phyloP scores from a whole-genome alignment of 345 rosid genomes.

The Citrus glauca region DNA sequence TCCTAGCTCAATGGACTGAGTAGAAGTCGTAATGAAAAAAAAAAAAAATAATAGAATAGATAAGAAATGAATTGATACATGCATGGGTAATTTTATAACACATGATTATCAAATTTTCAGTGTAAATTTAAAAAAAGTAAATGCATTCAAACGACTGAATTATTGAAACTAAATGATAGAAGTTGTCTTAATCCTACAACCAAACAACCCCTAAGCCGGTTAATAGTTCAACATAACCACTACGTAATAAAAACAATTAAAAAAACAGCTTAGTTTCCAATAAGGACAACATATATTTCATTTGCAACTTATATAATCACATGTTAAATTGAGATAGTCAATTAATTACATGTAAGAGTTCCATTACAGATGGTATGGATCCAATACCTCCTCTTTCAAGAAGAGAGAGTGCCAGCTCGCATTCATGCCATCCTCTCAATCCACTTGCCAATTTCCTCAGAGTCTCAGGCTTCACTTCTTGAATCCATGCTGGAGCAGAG shows the following conservation, averaged over 20 bases:
- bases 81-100: no score
- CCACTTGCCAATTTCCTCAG: slow-evolving; percentile 44
- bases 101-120: background rate
- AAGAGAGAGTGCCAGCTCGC: slow-evolving; percentile 55
- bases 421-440: slow-evolving; percentile 49
- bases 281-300: no score
- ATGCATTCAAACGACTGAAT: background rate
- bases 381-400: slow-evolving; percentile 55
- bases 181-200: no score
- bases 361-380: slow-evolving; percentile 34
- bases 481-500: slow-evolving; percentile 51
- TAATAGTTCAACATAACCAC: no score
- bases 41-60: no score
- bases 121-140: no score
- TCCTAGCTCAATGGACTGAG: no score
- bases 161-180: no score
- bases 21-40: no score
- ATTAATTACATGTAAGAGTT: slow-evolving; percentile 26
- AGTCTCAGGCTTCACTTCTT: slow-evolving; percentile 43
- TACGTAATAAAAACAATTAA: no score
- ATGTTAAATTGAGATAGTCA: slow-evolving; percentile 4
- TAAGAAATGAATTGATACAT: no score
- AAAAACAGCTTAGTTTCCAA: background rate
- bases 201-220: no score
- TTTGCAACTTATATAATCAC: background rate